phyloP scores from a whole-genome alignment of 2,329 filamentous ascomycete species.

The Aureobasidium sp. region DNA sequence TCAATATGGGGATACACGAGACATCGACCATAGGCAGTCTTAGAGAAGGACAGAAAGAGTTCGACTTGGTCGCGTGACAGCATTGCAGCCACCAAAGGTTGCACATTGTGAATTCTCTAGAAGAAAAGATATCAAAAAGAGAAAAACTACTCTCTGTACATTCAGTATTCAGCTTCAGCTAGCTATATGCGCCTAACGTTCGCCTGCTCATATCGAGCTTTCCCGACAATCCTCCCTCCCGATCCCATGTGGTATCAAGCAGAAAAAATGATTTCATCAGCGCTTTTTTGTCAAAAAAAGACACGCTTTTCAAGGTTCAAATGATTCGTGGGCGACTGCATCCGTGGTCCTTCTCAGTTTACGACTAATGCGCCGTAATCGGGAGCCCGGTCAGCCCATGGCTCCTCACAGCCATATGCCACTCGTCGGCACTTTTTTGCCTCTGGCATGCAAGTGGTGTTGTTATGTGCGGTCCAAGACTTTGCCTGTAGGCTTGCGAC shows the following conservation, averaged over 20 bases:
- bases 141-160: slow-evolving; percentile 1
- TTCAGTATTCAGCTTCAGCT: not conserved
- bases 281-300: slow-evolving; percentile 5
- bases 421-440: not conserved
- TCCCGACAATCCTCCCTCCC: not conserved
- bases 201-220: not conserved
- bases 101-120: not conserved
- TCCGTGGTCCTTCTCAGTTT: not conserved
- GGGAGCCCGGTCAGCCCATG: not conserved
- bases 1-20: not conserved
- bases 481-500: not conserved
- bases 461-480: not conserved
- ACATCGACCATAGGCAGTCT: too few relatives aligned
- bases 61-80: not conserved
- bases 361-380: slow-evolving; percentile 9
- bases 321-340: not conserved
- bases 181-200: slow-evolving; percentile 5
- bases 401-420: not conserved
- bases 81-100: not conserved
- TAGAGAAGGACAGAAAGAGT: not conserved
- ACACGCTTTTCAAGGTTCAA: not conserved
- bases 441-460: not conserved
- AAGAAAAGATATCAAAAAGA: not conserved
- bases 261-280: not conserved
- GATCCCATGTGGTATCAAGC: not conserved